Evolutionary conservation across 2,329 filamentous ascomycete species (phyloP), one percentile per base, ranked within the genome.

Genomic region (Trichoderma breve): DNA sequence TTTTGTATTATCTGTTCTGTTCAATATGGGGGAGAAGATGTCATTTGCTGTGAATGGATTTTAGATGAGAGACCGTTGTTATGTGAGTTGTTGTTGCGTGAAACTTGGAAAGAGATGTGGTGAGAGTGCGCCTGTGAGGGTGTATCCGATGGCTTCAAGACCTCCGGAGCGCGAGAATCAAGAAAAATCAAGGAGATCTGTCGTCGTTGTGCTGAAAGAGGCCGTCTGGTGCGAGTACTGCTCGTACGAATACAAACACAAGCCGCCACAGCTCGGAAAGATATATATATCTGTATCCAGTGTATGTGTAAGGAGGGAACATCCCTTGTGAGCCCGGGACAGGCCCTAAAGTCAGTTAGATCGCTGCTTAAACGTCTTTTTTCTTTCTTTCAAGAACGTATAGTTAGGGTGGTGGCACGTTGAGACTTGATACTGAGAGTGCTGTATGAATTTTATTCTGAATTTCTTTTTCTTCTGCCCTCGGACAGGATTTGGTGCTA

Each of bases 331-430:
- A 65, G 51, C 69, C 69, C 69, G 69, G 43, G 61, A 71, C 69
- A 71, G 60, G 28, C 15, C 32, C 69, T 71, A 57, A 71, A 71
- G 69, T 58, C 34, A 65, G 69, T 71, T 71, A 71, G 69, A 65
- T 60, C 51, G 36, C 18, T 65, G 26, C 43, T 64, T 24, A 60
- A 60, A 21, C 6, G 8, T 21, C n/a, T 34, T 26, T 30, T 30
- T 15, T 39, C 26, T 15, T 2, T 43, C 24, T 24, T 24, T 18
- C n/a, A n/a, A 26, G 6, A 43, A 15, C 24, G 32, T 43, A 60
- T 34, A 60, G 24, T 58, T 60, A n/a, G 34, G 24, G 55, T 11
- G 26, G 53, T 68, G 24, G 34, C 65, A 68, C 65, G 34, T 39
- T 14, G 36, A 47, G 12, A 24, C 34, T 24, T 14, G 18, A 24